Evolutionary conservation across 306 rosid species (phyloP), one percentile per base, ranked within the genome.

Genomic region (Cicer yamashitae): DNA sequence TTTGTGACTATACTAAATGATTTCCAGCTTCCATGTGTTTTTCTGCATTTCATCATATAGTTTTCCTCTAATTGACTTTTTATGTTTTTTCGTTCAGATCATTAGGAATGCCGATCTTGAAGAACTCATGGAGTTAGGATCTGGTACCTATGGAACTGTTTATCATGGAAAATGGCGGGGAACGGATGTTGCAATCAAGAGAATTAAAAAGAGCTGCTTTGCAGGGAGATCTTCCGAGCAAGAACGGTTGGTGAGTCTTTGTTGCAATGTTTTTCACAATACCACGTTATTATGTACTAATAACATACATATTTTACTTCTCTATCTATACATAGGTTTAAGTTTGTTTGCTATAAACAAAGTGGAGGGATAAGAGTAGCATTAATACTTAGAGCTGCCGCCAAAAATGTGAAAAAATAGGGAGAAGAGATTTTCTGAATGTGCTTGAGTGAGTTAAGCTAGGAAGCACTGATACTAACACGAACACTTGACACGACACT

Each of bases 81-180:
- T 54, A 59, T 44, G 37, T 46, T 18, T 43, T 75, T 51, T 41
- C 20, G 40, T 66, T 67, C 89, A 96, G 98, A 92, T 84, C 73
- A 91, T 94, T 77, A 90, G 72, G 78, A 79, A 90, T 75, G 81
- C 78, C 76, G 96, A 94, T 81, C 97, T 94, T 2, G 97, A 94
- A 87, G 98, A 94, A 37, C 87, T 90, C 81, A 86, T 38, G 64
- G 98, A 91, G 81, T 79, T 91, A 64, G 98, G 98, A 71, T 91
- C 97, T 43, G 98, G 98, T 78, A 91, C 97, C 37, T 94, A 88
- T 73, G 98, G 98, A 79, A 94, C 97, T 67, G 98, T 94, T 76
- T 94, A 88, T 84, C 97, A 91, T 75, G 96, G 98, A 71, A 94
- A 90, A 84, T 94, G 97, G 98, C 87, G 98, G 79, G 98, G 98